Evolutionary conservation across 139 green algal species (phyloP).

Genomic region (Gonium pectorale): DNA sequence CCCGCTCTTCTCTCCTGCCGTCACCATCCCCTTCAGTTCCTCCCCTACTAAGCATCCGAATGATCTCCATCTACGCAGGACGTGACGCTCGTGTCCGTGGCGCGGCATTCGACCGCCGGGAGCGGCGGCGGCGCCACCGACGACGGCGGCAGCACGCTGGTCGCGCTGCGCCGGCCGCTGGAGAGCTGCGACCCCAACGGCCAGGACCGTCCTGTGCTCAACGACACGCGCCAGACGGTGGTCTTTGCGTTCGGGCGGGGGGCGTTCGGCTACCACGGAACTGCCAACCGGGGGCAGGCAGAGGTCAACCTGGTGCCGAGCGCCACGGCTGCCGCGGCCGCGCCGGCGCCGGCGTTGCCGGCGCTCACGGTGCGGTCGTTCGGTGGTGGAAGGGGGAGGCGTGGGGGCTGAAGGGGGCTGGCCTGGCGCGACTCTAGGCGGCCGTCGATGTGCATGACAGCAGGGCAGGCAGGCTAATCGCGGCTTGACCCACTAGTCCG

Average conservation of each 20-base stretch:
- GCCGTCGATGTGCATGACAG: no score
- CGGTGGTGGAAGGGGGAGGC: not conserved
- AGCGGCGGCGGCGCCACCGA: no score
- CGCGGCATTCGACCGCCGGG: not conserved
- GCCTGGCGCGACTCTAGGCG: not conserved
- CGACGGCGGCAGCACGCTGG: not conserved
- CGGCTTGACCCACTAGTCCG: no score
- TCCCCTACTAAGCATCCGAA: not conserved
- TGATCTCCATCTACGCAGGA: no score
- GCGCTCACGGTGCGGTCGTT: not conserved
- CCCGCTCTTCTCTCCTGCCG: no score
- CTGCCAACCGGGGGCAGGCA: not conserved
- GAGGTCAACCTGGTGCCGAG: not conserved
- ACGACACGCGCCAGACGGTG: slow-evolving; percentile 39
- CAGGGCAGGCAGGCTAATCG: no score
- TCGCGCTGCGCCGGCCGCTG: not conserved
- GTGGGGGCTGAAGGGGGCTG: not conserved
- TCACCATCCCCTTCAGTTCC: no score
- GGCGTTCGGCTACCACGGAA: slow-evolving; percentile 7
- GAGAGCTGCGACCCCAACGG: not conserved
- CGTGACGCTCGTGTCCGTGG: not conserved
- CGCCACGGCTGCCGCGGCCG: not conserved
- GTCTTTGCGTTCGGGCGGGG: slow-evolving; percentile 9
- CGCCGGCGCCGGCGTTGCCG: not conserved
- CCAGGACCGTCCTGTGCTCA: not conserved